Conservation (phyloP, 1,284 basidiomycete genomes). For the Caloboletus firmus region DNA sequence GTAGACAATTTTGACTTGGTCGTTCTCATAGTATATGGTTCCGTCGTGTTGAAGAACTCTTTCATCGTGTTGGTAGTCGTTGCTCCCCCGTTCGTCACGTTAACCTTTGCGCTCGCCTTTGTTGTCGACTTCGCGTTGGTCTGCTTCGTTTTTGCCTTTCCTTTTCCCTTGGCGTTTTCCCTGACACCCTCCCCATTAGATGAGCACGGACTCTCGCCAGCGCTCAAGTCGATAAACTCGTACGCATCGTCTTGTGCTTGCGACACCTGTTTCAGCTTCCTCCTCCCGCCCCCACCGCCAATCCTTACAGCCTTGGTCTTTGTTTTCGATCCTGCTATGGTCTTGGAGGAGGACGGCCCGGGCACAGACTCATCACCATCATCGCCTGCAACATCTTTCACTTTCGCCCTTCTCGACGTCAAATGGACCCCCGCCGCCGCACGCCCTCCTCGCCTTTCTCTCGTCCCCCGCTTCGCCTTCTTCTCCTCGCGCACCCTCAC, state of each 20-base stretch:
- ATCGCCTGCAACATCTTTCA: not conserved
- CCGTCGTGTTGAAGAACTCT: constrained; percentile 16
- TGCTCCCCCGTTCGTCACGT: not conserved
- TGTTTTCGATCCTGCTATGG: not conserved
- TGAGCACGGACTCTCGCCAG: constrained; percentile 25
- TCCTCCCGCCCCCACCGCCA: constrained; percentile 10
- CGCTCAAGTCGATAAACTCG: constrained; percentile 30
- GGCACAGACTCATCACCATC: not conserved
- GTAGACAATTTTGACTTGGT: constrained; percentile 10
- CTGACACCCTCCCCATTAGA: constrained; percentile 13
- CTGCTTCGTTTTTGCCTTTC: constrained; percentile 5
- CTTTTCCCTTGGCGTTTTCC: constrained; percentile 3
- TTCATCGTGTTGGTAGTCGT: constrained; percentile 13
- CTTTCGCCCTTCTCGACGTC: constrained; percentile 1
- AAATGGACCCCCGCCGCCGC: not conserved
- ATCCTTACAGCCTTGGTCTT: constrained; percentile 5
- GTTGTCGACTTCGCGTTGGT: not conserved
- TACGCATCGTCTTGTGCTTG: constrained; percentile 35
- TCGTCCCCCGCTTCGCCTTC: constrained; percentile 44
- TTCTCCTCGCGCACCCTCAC: constrained; percentile 51
- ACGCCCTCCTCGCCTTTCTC: constrained; percentile 6
- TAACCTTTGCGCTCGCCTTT: not conserved
- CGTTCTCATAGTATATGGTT: constrained; percentile 3
- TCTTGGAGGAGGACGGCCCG: constrained; percentile 10
- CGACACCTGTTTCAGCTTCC: constrained; percentile 26